A percentile compares a stretch with the other conserved stretches of the same genome.
phyloP scores from a whole-genome alignment of 2,329 filamentous ascomycete species.

The Penicillium sclerotigenum region DNA sequence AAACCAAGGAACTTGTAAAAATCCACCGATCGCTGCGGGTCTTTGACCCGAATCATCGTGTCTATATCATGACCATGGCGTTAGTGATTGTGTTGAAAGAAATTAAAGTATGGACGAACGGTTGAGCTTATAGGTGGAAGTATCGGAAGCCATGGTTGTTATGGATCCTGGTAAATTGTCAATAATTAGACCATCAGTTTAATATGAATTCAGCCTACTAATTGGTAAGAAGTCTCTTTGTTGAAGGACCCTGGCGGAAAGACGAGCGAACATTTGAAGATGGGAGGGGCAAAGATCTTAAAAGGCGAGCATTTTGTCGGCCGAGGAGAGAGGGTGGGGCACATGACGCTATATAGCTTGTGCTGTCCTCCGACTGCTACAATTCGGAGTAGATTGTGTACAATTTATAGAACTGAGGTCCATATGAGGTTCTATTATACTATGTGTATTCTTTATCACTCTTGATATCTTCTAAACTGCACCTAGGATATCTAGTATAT shows the following conservation, averaged over 20 bases:
- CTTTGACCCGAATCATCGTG: conserved; percentile 85
- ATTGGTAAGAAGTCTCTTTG: conserved; percentile 13
- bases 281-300: conserved; percentile 3
- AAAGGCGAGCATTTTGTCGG: too few species aligned
- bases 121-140: conserved; percentile 63
- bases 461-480: neutral
- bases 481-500: too few species aligned
- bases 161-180: conserved; percentile 28
- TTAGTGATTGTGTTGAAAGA: conserved; percentile 12
- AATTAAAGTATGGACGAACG: conserved; percentile 45
- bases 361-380: too few species aligned
- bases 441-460: too few species aligned
- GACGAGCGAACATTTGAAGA: conserved; percentile 24
- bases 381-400: neutral
- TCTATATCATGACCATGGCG: conserved; percentile 28
- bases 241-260: conserved; percentile 26
- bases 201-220: conserved; percentile 14
- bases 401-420: neutral
- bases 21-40: conserved; percentile 81
- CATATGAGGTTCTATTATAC: neutral
- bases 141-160: conserved; percentile 56
- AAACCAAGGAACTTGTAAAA: conserved; percentile 95
- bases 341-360: conserved; percentile 5
- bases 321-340: conserved; percentile 16
- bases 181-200: conserved; percentile 12